A percentile compares a stretch with the other conserved stretches of the same genome.
Evolutionary conservation across 352 stramenopile genomes (phyloP).

Genomic region (Phytopythium litorale): DNA sequence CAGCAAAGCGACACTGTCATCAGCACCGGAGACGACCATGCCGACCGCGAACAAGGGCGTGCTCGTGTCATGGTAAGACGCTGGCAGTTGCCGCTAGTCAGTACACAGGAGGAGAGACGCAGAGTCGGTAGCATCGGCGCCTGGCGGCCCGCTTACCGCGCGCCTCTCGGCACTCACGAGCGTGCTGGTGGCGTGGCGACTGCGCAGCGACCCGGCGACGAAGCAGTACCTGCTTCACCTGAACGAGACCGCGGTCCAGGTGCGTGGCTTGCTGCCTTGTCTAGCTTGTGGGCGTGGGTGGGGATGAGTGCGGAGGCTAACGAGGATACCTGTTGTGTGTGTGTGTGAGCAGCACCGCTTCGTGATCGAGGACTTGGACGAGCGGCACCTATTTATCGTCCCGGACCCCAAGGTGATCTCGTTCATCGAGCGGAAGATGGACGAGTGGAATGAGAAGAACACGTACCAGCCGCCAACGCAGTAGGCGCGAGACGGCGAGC

Average conservation of each 20-base stretch:
- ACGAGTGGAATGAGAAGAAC: conserved; percentile 89
- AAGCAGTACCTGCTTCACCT: conserved; percentile 86
- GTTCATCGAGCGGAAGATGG: conserved; percentile 89
- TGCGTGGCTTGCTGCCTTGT: conserved; percentile 9
- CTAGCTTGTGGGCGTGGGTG: not conserved
- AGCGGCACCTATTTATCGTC: conserved; percentile 85
- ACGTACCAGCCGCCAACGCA: conserved; percentile 79
- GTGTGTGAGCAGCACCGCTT: conserved; percentile 52
- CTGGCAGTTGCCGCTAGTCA: not conserved
- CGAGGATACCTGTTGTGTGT: not conserved
- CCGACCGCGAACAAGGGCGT: conserved; percentile 83
- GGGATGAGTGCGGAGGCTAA: not conserved
- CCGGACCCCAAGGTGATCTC: conserved; percentile 74
- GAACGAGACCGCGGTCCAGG: conserved; percentile 82
- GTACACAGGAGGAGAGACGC: not conserved
- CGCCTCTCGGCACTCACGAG: not conserved
- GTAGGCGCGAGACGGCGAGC: not conserved
- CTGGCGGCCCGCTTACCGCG: not conserved
- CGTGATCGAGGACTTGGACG: conserved; percentile 86
- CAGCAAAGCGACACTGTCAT: not conserved
- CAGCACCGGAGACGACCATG: conserved; percentile 25
- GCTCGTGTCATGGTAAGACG: conserved; percentile 70
- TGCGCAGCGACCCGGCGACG: conserved; percentile 65
- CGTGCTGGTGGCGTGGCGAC: not conserved
- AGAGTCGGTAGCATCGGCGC: not conserved